Evolutionary conservation across 2,329 filamentous ascomycete genomes (phyloP), one percentile per base, ranked within the genome.

Genomic region (Colletotrichum sp.): DNA sequence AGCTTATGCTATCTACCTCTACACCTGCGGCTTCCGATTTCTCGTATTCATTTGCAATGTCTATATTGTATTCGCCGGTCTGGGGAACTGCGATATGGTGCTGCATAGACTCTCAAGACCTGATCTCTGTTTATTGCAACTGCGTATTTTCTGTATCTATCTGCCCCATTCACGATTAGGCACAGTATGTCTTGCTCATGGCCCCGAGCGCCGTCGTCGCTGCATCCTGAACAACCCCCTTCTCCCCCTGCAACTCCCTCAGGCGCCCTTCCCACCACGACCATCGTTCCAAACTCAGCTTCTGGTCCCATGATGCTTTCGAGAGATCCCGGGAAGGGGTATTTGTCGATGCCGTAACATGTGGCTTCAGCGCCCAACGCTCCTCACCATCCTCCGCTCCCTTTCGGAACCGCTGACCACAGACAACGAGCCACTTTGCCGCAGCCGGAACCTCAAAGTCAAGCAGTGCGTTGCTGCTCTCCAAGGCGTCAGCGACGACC

Each of bases 391-490:
- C 11, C 64, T 55, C 64, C 9, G 19, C 64, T 32, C 27, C 64
- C 13, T 22, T 16, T 28, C 36, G 39, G 28, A 67, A 12, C n/a
- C 19, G 64, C 39, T 32, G 39, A 0, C 36, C 16, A 2, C 64
- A 25, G 39, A 55, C 1, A 8, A 0, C 27, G 13, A 67, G 39
- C 64, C 39, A 67, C 39, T 28, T 16, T 25, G 27, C 39, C 64
- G 64, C 64, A 67, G 64, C 64, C 0, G 64, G 12, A 19, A 67
- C 64, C 27, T 67, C 64, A 52, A 67, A 67, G 16, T 67, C 64
- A n/a, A 67, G 19, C 27, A 67, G 27, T 16, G 64, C 64, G 64
- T 67, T 67, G 64, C 64, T 67, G 64, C 64, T 67, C 13, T 67
- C 64, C 27, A 67, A 2, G 39, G 64, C 27, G 9, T 67, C 39